phyloP scores from a whole-genome alignment of 108 stramenopile genomes.

The Asterionellopsis glacialis region DNA sequence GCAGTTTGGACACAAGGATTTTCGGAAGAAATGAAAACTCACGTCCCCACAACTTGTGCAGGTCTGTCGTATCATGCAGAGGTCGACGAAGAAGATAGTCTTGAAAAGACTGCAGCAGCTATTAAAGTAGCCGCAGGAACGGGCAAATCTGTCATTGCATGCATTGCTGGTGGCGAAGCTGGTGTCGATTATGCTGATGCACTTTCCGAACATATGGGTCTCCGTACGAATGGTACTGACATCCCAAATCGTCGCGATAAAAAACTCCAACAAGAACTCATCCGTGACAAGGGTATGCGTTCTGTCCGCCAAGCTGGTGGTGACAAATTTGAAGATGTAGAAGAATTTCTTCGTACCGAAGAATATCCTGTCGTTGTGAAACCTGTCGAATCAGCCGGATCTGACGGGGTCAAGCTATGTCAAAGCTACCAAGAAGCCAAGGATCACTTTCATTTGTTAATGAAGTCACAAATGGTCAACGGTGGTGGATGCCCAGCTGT shows the following conservation, averaged over 20 bases:
- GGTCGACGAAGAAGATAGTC: conserved; percentile 25
- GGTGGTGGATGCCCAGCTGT: conserved; percentile 5
- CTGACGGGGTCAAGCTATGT: conserved; percentile 18
- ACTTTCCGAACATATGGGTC: conserved; percentile 39
- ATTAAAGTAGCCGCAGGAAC: conserved; percentile 19
- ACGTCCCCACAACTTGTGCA: conserved; percentile 31
- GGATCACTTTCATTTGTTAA: conserved; percentile 8
- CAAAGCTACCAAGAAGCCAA: conserved; percentile 14
- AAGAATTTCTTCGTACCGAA: conserved; percentile 42
- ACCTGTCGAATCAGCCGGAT: conserved; percentile 78
- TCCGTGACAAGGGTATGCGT: conserved; percentile 55
- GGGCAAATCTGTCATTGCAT: conserved; percentile 27
- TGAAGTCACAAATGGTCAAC: conserved; percentile 11
- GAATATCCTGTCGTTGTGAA: conserved; percentile 69
- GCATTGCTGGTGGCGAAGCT: conserved; percentile 53
- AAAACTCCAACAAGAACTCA: conserved; percentile 71
- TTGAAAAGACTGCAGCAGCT: conserved; percentile 20
- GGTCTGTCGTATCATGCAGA: conserved; percentile 27
- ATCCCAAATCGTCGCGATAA: conserved; percentile 70
- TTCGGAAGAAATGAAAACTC: conserved; percentile 44
- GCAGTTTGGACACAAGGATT: conserved; percentile 37
- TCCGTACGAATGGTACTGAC: conserved; percentile 52
- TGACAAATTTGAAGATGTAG: conserved; percentile 48
- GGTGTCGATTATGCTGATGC: conserved; percentile 49
- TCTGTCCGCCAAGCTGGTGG: conserved; percentile 71